phyloP scores from a whole-genome alignment of 169 alveolate genomes.

The Neospora caninum region DNA sequence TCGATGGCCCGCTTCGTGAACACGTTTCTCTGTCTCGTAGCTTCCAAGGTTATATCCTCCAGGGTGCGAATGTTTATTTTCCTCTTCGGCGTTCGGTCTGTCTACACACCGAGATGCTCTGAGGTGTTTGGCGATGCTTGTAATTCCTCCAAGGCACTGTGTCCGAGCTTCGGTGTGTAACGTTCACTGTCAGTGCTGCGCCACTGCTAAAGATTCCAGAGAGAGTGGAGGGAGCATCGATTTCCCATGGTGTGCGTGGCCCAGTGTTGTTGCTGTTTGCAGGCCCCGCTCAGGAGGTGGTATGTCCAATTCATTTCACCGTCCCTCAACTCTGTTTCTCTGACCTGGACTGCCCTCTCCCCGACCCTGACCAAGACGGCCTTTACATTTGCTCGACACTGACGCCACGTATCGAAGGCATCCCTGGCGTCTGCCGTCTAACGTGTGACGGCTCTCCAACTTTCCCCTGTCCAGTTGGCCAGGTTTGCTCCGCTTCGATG shows the following conservation, averaged over 20 bases:
- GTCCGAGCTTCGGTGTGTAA: too few species aligned
- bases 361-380: background rate
- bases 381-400: background rate
- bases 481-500: background rate
- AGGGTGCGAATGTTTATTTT: too few species aligned
- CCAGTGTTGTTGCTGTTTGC: background rate
- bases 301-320: background rate
- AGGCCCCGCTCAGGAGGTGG: background rate
- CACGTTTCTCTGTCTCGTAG: too few species aligned
- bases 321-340: constrained; percentile 10
- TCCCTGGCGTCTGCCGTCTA: background rate
- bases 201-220: too few species aligned
- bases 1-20: too few species aligned
- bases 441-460: background rate
- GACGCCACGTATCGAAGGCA: background rate
- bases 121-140: too few species aligned
- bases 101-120: too few species aligned
- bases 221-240: background rate
- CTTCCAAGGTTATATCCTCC: too few species aligned
- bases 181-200: too few species aligned
- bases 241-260: background rate
- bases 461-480: background rate
- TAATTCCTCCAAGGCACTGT: too few species aligned
- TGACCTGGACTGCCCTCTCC: background rate
- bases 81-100: too few species aligned